A percentile compares a stretch with the other conserved stretches of the same genome.
Evolutionary conservation across 1,284 basidiomycete genomes (phyloP).

Genomic region (Apiotrichum montevideense): DNA sequence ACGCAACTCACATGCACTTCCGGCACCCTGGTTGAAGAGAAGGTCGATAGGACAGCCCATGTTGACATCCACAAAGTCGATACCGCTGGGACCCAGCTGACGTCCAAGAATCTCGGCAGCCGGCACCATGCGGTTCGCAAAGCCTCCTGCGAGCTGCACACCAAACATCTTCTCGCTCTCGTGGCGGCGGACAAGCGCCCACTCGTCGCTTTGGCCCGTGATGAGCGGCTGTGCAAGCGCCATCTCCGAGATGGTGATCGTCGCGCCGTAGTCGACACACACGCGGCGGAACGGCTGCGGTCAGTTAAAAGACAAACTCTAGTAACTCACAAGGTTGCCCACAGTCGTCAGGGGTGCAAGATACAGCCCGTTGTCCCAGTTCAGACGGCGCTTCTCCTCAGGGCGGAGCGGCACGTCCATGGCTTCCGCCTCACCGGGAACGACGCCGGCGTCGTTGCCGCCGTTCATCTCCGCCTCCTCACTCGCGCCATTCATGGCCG

Average conservation of each 20-base stretch:
- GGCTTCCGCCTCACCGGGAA: constrained; percentile 32
- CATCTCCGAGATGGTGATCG: constrained; percentile 93
- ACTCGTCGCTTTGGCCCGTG: constrained; percentile 77
- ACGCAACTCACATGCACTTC: constrained; percentile 60
- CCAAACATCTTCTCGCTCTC: constrained; percentile 86
- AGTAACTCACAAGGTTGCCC: constrained; percentile 70
- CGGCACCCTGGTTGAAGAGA: constrained; percentile 85
- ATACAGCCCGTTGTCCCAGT: constrained; percentile 86
- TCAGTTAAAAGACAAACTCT: neutral
- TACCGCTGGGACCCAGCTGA: constrained; percentile 55
- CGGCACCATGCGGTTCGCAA: constrained; percentile 53
- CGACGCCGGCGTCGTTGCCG: constrained; percentile 27
- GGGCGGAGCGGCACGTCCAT: constrained; percentile 56
- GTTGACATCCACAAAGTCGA: constrained; percentile 93
- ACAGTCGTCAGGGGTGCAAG: constrained; percentile 92
- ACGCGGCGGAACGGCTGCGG: constrained; percentile 82
- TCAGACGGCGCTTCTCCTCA: constrained; percentile 75
- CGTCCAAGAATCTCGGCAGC: constrained; percentile 75
- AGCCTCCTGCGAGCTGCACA: constrained; percentile 60
- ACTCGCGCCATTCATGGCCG: constrained; percentile 19
- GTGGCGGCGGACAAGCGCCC: constrained; percentile 81
- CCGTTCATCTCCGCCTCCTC: constrained; percentile 26
- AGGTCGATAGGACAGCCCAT: constrained; percentile 91
- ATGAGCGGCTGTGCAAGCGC: constrained; percentile 76
- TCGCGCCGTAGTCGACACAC: constrained; percentile 78